These are phyloP conservation scores for Trichoderma simmonsii DNA, from an alignment of 2,329 filamentous ascomycete genomes.

Conservation along the genomic window DNA sequence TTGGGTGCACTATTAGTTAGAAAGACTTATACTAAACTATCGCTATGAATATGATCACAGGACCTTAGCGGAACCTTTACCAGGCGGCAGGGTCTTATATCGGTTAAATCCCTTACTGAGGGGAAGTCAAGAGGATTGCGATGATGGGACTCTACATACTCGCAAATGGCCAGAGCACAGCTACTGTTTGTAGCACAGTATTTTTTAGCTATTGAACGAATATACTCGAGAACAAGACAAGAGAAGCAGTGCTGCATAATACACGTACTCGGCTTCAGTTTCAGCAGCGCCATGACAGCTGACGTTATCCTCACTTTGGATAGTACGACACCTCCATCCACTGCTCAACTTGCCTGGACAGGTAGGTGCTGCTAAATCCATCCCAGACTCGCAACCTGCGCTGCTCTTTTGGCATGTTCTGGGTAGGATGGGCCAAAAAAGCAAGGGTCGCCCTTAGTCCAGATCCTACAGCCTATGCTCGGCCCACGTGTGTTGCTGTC, in stretches of 20 bases:
- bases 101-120: neutral
- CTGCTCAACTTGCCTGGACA: neutral
- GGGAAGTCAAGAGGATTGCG: neutral
- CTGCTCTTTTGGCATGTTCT: neutral
- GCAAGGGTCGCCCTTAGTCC: neutral
- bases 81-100: neutral
- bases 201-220: neutral
- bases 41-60: neutral
- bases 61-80: too few relatives aligned
- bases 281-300: neutral
- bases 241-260: neutral
- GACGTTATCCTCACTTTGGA: neutral
- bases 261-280: neutral
- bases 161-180: neutral
- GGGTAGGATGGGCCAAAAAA: neutral
- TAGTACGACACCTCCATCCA: neutral
- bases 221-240: neutral
- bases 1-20: neutral
- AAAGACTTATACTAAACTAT: neutral
- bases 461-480: constrained; percentile 4
- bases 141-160: neutral
- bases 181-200: rapidly evolving
- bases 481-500: constrained; percentile 2
- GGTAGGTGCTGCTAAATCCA: neutral
- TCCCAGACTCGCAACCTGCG: neutral